A percentile compares a stretch with the other conserved stretches of the same genome.
phyloP scores from a whole-genome alignment of 768 basidiomycete species.

The Sporobolomyces phaffii region DNA sequence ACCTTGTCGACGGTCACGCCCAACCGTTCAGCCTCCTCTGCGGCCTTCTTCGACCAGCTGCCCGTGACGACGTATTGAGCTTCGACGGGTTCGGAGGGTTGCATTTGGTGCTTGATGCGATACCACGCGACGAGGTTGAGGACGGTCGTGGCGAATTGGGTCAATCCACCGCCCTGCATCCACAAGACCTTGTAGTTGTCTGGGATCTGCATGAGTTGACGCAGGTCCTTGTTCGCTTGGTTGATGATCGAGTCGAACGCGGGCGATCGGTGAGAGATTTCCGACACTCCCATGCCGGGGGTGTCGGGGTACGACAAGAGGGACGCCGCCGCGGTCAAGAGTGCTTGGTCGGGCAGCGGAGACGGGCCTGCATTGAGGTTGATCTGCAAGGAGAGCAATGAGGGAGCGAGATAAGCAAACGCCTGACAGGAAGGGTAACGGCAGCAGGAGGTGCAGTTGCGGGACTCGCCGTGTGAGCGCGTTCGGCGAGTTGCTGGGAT shows the following conservation, averaged over 20 bases:
- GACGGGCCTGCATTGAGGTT: slow-evolving; percentile 97
- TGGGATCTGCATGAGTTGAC: slow-evolving; percentile 73
- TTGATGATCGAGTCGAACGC: slow-evolving; percentile 70
- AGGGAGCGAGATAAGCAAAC: background rate
- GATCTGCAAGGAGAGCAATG: slow-evolving; percentile 44
- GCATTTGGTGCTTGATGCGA: slow-evolving; percentile 63
- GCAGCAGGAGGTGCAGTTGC: too few species aligned
- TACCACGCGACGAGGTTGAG: slow-evolving; percentile 85
- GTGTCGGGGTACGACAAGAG: slow-evolving; percentile 75
- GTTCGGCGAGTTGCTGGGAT: slow-evolving; percentile 2
- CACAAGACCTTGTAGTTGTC: slow-evolving; percentile 78
- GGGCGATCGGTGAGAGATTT: slow-evolving; percentile 90
- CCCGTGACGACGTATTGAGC: slow-evolving; percentile 91
- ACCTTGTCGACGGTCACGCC: slow-evolving; percentile 61
- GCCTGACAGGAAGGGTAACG: background rate
- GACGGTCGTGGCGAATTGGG: slow-evolving; percentile 85
- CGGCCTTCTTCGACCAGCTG: slow-evolving; percentile 81
- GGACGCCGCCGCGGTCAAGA: slow-evolving; percentile 72
- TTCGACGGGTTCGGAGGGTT: slow-evolving; percentile 53
- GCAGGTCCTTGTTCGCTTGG: slow-evolving; percentile 60
- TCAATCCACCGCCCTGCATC: slow-evolving; percentile 87
- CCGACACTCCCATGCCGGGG: slow-evolving; percentile 91
- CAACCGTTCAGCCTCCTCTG: slow-evolving; percentile 72
- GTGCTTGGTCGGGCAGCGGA: slow-evolving; percentile 75
- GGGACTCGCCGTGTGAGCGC: slow-evolving; percentile 8